Evolutionary conservation across 192 early-diverging fungal species (phyloP).

Genomic region (Phlyctochytrium bullatum): DNA sequence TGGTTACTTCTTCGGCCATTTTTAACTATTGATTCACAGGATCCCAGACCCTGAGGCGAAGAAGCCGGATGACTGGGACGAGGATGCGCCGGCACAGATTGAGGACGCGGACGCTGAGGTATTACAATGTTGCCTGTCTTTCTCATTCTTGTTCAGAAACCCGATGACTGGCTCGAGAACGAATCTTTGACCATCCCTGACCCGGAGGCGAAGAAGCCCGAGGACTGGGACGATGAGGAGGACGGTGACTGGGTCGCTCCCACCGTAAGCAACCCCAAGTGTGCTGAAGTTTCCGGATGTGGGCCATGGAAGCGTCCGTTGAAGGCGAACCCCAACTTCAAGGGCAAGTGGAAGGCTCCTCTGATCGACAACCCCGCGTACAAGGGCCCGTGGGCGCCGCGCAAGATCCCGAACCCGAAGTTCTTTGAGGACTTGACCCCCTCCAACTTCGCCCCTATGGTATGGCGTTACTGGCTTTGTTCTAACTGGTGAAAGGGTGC

Average conservation of each 20-base stretch:
- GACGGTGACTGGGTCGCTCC: conserved; percentile 90
- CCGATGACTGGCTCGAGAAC: conserved; percentile 84
- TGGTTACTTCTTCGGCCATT: neutral
- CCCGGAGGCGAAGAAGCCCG: conserved; percentile 78
- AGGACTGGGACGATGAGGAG: conserved; percentile 89
- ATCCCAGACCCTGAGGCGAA: conserved; percentile 78
- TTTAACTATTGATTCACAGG: neutral
- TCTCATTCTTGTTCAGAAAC: conserved; percentile 43
- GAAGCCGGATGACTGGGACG: conserved; percentile 82
- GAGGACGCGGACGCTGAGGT: conserved; percentile 68
- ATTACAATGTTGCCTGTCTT: neutral
- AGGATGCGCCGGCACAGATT: conserved; percentile 79
- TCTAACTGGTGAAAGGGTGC: conserved; percentile 45
- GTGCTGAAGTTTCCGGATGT: conserved; percentile 66
- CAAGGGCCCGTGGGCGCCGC: conserved; percentile 85
- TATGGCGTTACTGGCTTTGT: conserved; percentile 20
- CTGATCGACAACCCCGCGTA: conserved; percentile 89
- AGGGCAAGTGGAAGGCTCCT: conserved; percentile 85
- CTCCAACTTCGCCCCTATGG: conserved; percentile 76
- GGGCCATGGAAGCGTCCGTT: conserved; percentile 79
- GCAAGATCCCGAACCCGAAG: conserved; percentile 79
- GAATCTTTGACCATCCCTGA: conserved; percentile 73
- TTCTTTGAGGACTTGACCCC: conserved; percentile 80
- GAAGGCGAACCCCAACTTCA: conserved; percentile 91
- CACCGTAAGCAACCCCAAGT: conserved; percentile 79